phyloP scores from a whole-genome alignment of 2,329 filamentous ascomycete genomes.

The Mariannaea elegans region DNA sequence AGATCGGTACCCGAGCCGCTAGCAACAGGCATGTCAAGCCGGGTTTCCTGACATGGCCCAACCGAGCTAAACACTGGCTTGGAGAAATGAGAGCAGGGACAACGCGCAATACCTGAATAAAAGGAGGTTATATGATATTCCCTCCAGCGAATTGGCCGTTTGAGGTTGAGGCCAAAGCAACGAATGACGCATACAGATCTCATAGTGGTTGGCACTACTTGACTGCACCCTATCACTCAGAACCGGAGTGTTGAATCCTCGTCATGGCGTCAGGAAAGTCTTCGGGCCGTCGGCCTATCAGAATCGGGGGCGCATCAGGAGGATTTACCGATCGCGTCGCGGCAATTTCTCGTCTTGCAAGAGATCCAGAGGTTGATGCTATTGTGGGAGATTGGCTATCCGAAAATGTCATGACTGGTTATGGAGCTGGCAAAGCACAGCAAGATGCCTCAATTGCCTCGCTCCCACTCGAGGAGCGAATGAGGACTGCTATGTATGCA shows the following conservation, averaged over 20 bases:
- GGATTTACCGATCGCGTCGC: conserved; percentile 45
- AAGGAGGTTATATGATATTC: not conserved
- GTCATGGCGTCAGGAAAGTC: conserved; percentile 8
- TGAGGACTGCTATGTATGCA: conserved; percentile 35
- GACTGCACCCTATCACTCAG: not conserved
- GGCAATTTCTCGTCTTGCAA: conserved; percentile 36
- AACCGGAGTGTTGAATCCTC: not conserved
- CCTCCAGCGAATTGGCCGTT: too few species aligned
- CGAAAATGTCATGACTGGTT: conserved; percentile 57
- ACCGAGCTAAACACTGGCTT: not conserved
- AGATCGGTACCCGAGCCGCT: conserved; percentile 25
- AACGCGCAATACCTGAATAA: not conserved
- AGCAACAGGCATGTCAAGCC: not conserved
- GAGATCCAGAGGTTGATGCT: conserved; percentile 23
- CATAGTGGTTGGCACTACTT: not conserved
- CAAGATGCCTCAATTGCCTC: conserved; percentile 26
- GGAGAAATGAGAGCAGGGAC: not conserved
- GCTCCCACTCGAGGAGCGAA: conserved; percentile 14
- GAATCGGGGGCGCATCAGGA: conserved; percentile 42
- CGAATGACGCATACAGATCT: not conserved
- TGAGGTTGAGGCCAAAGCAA: too few species aligned
- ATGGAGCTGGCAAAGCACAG: conserved; percentile 35
- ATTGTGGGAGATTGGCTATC: conserved; percentile 42
- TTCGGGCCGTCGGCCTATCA: conserved; percentile 31
- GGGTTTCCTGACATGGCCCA: not conserved